Conservation (phyloP, 345 rosid species). For the Theobroma cacao region DNA sequence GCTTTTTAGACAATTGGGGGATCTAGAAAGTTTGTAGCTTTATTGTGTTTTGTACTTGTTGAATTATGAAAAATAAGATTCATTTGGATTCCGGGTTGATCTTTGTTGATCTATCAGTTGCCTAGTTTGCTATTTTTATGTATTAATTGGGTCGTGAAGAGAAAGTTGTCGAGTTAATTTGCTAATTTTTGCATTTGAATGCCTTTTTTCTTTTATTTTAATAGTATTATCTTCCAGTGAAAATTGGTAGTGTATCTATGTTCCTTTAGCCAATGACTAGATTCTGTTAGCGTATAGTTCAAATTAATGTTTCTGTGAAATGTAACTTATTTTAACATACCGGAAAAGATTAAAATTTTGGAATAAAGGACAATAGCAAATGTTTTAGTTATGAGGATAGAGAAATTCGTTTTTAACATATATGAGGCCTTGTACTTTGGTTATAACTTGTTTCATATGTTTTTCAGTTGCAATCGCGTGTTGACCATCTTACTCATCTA, state of each 20-base stretch:
- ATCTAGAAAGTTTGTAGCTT: background rate
- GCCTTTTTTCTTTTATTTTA: background rate
- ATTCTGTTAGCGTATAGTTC: too few relatives aligned
- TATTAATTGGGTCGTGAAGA: background rate
- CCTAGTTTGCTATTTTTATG: background rate
- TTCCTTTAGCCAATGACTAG: too few relatives aligned
- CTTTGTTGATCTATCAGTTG: conserved; percentile 2
- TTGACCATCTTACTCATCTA: conserved; percentile 48
- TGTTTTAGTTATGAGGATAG: background rate
- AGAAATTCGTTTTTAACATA: background rate
- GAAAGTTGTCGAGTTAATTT: background rate
- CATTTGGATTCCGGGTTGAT: conserved; percentile 7
- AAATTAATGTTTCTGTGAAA: too few relatives aligned
- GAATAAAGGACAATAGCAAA: background rate
- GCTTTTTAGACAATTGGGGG: background rate
- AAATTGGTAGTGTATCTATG: background rate
- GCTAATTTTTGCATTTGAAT: background rate
- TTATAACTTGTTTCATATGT: background rate
- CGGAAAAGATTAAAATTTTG: too few relatives aligned
- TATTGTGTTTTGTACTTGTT: background rate
- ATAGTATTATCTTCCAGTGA: background rate
- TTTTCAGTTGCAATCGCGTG: conserved; percentile 56
- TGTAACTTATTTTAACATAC: too few relatives aligned
- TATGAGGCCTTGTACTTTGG: background rate
- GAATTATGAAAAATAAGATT: background rate